phyloP scores from a whole-genome alignment of 2,329 filamentous ascomycete species.

The Colletotrichum costaricense region DNA sequence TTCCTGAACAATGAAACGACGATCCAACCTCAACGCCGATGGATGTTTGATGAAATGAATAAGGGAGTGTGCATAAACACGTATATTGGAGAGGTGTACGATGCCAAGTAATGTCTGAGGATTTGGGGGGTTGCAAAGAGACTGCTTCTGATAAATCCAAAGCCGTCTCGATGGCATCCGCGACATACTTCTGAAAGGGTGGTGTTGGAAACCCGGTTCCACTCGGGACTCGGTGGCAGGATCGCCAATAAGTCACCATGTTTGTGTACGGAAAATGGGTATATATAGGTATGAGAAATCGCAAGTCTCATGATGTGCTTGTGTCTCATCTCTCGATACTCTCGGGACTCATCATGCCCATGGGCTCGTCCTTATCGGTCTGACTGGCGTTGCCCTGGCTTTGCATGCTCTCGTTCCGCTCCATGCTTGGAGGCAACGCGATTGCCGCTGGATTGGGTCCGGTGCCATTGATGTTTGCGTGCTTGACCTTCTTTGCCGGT shows the following conservation, averaged over 20 bases:
- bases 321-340: slow-evolving; percentile 65
- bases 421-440: slow-evolving; percentile 63
- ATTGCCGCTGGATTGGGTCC: slow-evolving; percentile 52
- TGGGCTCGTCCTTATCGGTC: slow-evolving; percentile 75
- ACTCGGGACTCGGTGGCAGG: not conserved
- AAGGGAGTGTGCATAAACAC: slow-evolving; percentile 1
- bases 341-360: slow-evolving; percentile 87
- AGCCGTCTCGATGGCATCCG: not conserved
- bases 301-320: not conserved
- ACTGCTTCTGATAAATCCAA: not conserved
- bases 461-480: slow-evolving; percentile 49
- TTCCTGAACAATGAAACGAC: slow-evolving; percentile 19
- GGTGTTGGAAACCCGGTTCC: not conserved
- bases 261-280: slow-evolving; percentile 1
- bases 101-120: slow-evolving; percentile 4
- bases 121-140: not conserved
- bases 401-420: slow-evolving; percentile 67
- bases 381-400: slow-evolving; percentile 70
- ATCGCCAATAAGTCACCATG: not conserved
- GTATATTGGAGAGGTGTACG: slow-evolving; percentile 27
- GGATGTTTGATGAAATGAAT: slow-evolving; percentile 10
- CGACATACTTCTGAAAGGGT: not conserved
- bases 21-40: slow-evolving; percentile 34
- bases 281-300: slow-evolving; percentile 4
- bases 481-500: slow-evolving; percentile 65